phyloP scores from a whole-genome alignment of 2,329 filamentous ascomycete genomes.

The Diaporthe sp. region DNA sequence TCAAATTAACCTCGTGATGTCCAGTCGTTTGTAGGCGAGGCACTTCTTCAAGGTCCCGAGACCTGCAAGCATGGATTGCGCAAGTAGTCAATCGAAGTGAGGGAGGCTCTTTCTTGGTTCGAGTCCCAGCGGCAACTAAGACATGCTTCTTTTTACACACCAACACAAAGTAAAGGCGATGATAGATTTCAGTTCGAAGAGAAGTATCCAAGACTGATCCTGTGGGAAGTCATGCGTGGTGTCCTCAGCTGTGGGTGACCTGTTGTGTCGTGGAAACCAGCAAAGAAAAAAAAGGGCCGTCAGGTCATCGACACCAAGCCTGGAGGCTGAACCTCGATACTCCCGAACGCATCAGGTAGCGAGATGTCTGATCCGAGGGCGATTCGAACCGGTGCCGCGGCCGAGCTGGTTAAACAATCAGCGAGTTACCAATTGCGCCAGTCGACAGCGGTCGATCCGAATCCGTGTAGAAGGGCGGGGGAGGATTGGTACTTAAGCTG shows the following conservation, averaged over 20 bases:
- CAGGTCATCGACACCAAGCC: background rate
- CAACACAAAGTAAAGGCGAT: no score
- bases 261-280: background rate
- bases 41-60: background rate
- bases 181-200: background rate
- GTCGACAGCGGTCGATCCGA: background rate
- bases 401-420: background rate
- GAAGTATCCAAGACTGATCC: background rate
- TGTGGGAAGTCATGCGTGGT: background rate
- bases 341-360: conserved; percentile 5
- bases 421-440: background rate
- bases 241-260: background rate
- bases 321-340: conserved; percentile 21
- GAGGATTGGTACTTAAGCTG: background rate
- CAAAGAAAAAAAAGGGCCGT: background rate
- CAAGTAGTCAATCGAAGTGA: background rate
- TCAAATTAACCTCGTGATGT: no score
- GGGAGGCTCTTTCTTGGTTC: background rate
- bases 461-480: background rate
- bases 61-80: background rate
- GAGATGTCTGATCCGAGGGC: background rate
- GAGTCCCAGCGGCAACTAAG: background rate
- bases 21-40: background rate
- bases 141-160: background rate
- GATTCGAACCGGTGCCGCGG: background rate